phyloP scores from a whole-genome alignment of 495 filamentous ascomycete species.

The Aspergillus sclerotioniger region DNA sequence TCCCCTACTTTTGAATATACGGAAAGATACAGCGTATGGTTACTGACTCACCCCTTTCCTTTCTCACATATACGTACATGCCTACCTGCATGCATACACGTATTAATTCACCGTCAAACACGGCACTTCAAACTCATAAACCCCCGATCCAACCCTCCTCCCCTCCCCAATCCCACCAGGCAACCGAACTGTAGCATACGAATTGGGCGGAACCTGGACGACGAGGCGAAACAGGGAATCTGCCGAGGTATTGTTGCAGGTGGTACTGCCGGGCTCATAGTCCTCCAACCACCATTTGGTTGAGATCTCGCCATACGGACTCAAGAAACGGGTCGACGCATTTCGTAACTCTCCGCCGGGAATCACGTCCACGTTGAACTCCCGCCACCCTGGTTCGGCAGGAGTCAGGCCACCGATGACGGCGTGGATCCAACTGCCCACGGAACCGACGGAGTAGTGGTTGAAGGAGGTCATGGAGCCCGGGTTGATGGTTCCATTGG shows the following conservation, averaged over 20 bases:
- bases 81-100: no score
- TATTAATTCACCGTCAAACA: not conserved
- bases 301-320: slow-evolving; percentile 26
- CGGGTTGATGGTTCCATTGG: slow-evolving; percentile 51
- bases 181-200: slow-evolving; percentile 21
- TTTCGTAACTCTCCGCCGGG: slow-evolving; percentile 27
- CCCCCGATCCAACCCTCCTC: slow-evolving; percentile 25
- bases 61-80: no score
- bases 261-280: not conserved
- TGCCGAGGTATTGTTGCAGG: not conserved
- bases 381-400: slow-evolving; percentile 27
- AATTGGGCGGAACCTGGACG: slow-evolving; percentile 32
- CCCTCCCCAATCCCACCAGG: slow-evolving; percentile 13
- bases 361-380: slow-evolving; percentile 23
- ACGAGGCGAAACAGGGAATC: slow-evolving; percentile 18
- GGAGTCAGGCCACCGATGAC: slow-evolving; percentile 27
- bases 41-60: no score
- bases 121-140: slow-evolving; percentile 7
- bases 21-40: not conserved
- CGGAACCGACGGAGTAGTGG: slow-evolving; percentile 48
- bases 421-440: slow-evolving; percentile 34
- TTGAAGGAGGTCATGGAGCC: slow-evolving; percentile 58
- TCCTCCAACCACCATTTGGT: slow-evolving; percentile 18
- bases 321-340: slow-evolving; percentile 27
- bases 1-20: not conserved